phyloP scores from a whole-genome alignment of 2,329 filamentous ascomycete genomes.

The Paradendryphiella salina region DNA sequence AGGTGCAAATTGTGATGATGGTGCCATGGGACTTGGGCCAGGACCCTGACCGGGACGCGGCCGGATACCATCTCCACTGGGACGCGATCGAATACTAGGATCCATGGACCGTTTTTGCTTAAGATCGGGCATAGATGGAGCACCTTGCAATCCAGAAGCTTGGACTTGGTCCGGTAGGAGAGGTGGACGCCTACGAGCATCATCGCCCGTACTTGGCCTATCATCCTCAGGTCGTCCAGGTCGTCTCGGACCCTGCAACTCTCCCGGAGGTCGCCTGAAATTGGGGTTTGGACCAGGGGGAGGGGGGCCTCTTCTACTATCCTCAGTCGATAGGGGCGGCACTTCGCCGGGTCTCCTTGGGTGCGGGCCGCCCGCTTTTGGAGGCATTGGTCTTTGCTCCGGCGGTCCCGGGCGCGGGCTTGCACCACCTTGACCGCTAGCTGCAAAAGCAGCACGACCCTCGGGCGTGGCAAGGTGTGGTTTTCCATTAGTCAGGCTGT shows the following conservation, averaged over 20 bases:
- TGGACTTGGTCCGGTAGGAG: conserved; percentile 25
- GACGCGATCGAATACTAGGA: conserved; percentile 38
- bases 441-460: conserved; percentile 26
- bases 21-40: conserved; percentile 38
- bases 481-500: conserved; percentile 67
- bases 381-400: conserved; percentile 26
- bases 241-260: conserved; percentile 24
- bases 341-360: conserved; percentile 28
- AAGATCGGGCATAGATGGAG: conserved; percentile 34
- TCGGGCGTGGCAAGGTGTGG: conserved; percentile 39
- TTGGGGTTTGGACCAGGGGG: conserved; percentile 23
- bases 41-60: conserved; percentile 37
- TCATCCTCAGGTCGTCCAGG: conserved; percentile 28
- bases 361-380: conserved; percentile 29
- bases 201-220: conserved; percentile 37
- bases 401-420: conserved; percentile 22
- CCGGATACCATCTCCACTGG: conserved; percentile 44
- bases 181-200: conserved; percentile 33
- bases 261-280: conserved; percentile 30
- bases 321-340: conserved; percentile 15
- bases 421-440: conserved; percentile 10
- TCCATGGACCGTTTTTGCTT: conserved; percentile 43
- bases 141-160: conserved; percentile 6
- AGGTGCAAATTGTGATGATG: conserved; percentile 32
- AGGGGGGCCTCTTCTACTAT: conserved; percentile 21